Base-by-base conservation (phyloP, 2,329 filamentous ascomycete species). In the Thermoascus crustaceus region DNA sequence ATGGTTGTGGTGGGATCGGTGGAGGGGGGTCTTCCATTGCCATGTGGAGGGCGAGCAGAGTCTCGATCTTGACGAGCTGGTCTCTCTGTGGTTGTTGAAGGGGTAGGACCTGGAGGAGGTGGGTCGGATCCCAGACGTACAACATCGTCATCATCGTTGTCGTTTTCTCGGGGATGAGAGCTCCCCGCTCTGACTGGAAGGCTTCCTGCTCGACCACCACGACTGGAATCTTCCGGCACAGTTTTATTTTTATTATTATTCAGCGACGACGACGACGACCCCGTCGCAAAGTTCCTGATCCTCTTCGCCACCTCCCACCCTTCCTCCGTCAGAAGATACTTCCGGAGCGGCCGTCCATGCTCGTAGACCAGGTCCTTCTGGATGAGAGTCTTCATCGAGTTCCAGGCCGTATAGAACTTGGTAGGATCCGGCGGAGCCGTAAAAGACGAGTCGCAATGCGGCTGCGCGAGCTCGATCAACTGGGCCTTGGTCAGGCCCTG, bases 401-500 rank as follows among this genome's bases (percentile, higher is more conserved):
- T 82, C 84, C 84, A 91, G 0, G 85, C 85, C 0, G 84, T 89
- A 48, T 85, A 84, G 48, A 75, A 83, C 38, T 78, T 82, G 7
- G 71, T 78, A 0, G 81, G 67, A 35, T 85, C 80, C 25, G 65
- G 68, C 0, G 82, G 79, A 0, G 73, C 76, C 0, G 73, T 80
- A 48, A 86, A 87, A 0, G 82, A 87, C 2, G 79, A 64, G 51
- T 88, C 82, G 48, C 80, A 85, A 54, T 83, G 69, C 5, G 74
- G 75, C 49, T 89, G 81, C 1, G 83, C 82, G 8, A 71, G 63
- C 40, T 79, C 76, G 30, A 87, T 80, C 2, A 87, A 60, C 38
- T 83, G 72, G 5, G 68, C 53, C 54, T 87, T 89, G 7, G 77
- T 75, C 59, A 89, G 62, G 3, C 79, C 76, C 25, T 64, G 57